Conservation (phyloP, 1,284 basidiomycete species). For the Spongiforma sp. region DNA sequence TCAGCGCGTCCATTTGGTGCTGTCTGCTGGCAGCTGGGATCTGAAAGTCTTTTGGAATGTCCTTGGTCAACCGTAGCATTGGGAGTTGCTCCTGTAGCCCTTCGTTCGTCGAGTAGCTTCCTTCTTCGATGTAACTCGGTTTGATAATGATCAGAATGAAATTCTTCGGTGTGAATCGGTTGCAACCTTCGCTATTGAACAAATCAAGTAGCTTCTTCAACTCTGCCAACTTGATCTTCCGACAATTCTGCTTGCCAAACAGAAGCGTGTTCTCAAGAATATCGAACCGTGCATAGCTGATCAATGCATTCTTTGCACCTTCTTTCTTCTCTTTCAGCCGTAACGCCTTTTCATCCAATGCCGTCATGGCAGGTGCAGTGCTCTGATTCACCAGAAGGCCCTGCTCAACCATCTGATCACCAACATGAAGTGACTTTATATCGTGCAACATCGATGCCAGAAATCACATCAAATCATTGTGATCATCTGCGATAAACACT, state of each 20-base stretch:
- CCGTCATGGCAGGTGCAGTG: too few species aligned
- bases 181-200: neutral
- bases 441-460: too few species aligned
- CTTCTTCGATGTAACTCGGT: neutral
- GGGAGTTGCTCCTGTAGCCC: neutral
- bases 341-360: too few species aligned
- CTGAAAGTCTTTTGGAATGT: neutral
- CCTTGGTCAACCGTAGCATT: neutral
- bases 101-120: neutral
- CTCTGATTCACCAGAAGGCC: too few species aligned
- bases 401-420: too few species aligned
- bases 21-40: neutral
- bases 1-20: neutral
- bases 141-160: neutral
- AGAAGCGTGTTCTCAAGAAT: neutral
- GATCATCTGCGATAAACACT: too few species aligned
- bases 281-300: neutral
- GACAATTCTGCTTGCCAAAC: neutral
- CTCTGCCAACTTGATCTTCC: neutral
- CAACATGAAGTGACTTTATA: too few species aligned
- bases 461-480: too few species aligned
- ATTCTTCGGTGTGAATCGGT: neutral
- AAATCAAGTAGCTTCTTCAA: neutral
- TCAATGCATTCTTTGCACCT: too few species aligned
- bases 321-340: too few species aligned